Evolutionary conservation across 495 filamentous ascomycete genomes (phyloP), one percentile per base, ranked within the genome.

Genomic region (Apodospora peruviana): DNA sequence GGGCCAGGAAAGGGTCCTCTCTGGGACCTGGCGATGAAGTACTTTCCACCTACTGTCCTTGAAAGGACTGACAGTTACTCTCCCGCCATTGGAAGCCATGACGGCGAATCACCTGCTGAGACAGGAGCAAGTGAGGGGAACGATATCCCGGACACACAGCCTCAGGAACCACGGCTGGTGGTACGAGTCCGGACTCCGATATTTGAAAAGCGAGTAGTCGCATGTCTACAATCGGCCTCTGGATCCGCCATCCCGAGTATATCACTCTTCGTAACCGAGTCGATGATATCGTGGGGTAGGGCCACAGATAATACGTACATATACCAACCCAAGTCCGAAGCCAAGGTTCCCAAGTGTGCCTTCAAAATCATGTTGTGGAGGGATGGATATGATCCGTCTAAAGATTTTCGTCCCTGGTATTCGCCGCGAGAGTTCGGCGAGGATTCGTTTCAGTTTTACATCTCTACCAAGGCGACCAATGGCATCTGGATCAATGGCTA

Each of bases 291-390:
- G 2, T 96, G 86, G 82, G 91, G 91, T 25, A 82, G 91, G 14
- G 75, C 78, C 0, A 62, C 56, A 0, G 59, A 65, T 16, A 87
- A 85, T 44, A 87, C 81, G 12, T 62, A 84, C 44, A 65, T 80
- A 23, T 84, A 88, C 56, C 62, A 78, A 1, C 68, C 78, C 23
- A 63, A 57, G 23, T 58, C 64, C 43, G 86, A 95, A 51, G 76
- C 69, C 4, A 83, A 80, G 18, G 81, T 96, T 24, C 87, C 90
- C 4, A 90, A 90, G 56, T 81, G 81, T 45, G 90, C 84, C n/a
- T 77, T 94, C 55, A 82, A 85, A 53, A 74, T 96, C 44, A 72
- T 83, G 14, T 81, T 90, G 54, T 88, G 82, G 77, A 79, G 79
- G 20, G 74, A 77, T 0, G 77, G 75, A 2, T 81, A 86, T 51